phyloP scores from a whole-genome alignment of 768 basidiomycete genomes.

The Xerocomellus dryophilus region DNA sequence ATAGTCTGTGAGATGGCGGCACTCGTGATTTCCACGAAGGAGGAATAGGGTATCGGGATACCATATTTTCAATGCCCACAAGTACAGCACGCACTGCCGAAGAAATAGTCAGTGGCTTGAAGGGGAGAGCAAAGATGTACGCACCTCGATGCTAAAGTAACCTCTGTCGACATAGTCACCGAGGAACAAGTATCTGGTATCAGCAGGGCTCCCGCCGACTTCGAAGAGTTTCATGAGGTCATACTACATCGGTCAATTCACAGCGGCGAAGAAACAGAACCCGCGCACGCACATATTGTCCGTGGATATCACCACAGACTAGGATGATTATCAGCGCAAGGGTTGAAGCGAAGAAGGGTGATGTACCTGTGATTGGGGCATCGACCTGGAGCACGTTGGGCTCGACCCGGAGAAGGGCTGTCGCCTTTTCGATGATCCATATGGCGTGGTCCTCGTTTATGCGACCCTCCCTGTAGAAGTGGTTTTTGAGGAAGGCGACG shows the following conservation, averaged over 20 bases:
- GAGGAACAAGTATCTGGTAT: conserved; percentile 88
- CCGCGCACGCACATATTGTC: conserved; percentile 82
- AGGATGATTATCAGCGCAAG: conserved; percentile 7
- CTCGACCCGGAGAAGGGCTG: conserved; percentile 78
- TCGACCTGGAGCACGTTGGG: conserved; percentile 92
- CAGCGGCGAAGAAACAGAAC: conserved; percentile 5
- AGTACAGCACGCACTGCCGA: conserved; percentile 87
- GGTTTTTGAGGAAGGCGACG: conserved; percentile 95
- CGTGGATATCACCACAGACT: conserved; percentile 99
- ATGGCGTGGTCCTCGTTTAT: conserved; percentile 93
- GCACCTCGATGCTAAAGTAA: conserved; percentile 89
- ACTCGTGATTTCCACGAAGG: conserved; percentile 97
- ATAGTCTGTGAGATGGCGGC: conserved; percentile 96
- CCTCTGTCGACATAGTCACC: conserved; percentile 94
- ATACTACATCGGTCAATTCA: conserved; percentile 49
- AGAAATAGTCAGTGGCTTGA: conserved; percentile 1
- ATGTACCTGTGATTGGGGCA: conserved; percentile 90
- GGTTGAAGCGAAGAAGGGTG: background rate
- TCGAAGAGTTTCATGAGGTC: conserved; percentile 96
- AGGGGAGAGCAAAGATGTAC: conserved; percentile 6
- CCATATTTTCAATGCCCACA: conserved; percentile 99
- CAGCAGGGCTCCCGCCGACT: conserved; percentile 91
- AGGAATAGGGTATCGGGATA: conserved; percentile 97
- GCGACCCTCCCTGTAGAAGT: conserved; percentile 96
- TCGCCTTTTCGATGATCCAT: conserved; percentile 88